Evolutionary conservation across 148 eudicot genomes (phyloP), one percentile per base, ranked within the genome.

Genomic region (Chenopodium quinoa): DNA sequence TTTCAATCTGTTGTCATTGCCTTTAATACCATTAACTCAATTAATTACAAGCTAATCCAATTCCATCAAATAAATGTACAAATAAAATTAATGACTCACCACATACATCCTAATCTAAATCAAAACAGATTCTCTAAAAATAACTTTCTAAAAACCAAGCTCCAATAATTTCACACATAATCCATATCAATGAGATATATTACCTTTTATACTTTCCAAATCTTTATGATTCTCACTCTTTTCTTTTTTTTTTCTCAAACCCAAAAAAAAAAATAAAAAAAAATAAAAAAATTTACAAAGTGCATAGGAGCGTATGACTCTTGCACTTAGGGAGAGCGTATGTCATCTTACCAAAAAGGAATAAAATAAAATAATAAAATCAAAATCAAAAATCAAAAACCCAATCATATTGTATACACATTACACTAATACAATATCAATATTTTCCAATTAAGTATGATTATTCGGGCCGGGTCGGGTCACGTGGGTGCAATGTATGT

Each of bases 291-390:
- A 32, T 27, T 27, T 27, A 27, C 44, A 76, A 76, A 69, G 75
- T 75, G 79, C 79, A 52, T 56, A 68, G 75, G 84, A 79, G 82
- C 82, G 68, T 71, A 17, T 56, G 62, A 56, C 17, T 56, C 62
- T 56, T 3, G 20, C 62, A 78, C 64, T 67, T 78, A 22, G 31
- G 74, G 3, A 82, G 80, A 82, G 84, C 84, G 84, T 82, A 50
- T 69, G 79, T 82, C 47, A 82, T 60, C 79, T 40, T 19, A 25
- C 8, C 46, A 16, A 67, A 82, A 52, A 6, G n/a, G 20, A 56
- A 81, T 22, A 27, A 73, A 44, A 62, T 46, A 67, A 60, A 37
- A 37, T 37, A 37, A 37, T 37, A 5, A 40, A 40, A 40, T 40
- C 44, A 37, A 37, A 37, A 37, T 37, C 1, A 37, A 37, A 5